phyloP scores from a whole-genome alignment of 441 rosid genomes.

The Gossypium davidsonii region DNA sequence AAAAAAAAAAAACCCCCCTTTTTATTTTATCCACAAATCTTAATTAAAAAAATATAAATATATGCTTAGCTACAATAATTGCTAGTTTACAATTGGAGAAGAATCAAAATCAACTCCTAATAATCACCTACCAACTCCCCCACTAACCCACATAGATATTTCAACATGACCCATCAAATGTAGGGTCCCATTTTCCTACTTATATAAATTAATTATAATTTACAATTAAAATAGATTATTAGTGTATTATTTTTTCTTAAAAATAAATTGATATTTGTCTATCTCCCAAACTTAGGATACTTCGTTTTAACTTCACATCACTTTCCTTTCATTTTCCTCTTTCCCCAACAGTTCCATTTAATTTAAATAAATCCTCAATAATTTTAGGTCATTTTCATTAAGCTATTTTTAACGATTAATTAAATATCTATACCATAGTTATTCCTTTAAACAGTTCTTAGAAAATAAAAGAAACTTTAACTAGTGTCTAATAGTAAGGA shows the following conservation, averaged over 20 bases:
- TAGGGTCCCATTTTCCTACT: slow-evolving; percentile 15
- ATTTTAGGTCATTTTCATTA: slow-evolving; percentile 1
- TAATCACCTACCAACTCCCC: slow-evolving; percentile 20
- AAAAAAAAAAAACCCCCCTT: not conserved
- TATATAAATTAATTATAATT: not conserved
- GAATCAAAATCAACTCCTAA: slow-evolving; percentile 20
- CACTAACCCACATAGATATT: slow-evolving; percentile 27
- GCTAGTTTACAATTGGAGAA: slow-evolving; percentile 17
- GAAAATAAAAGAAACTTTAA: not conserved
- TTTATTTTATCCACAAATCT: not conserved
- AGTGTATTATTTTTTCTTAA: not conserved
- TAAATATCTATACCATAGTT: not conserved
- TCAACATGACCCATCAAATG: slow-evolving; percentile 14
- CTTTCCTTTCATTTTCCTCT: slow-evolving; percentile 22
- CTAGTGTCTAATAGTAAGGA: not conserved
- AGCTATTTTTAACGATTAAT: not conserved
- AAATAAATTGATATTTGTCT: not conserved
- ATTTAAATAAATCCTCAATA: slow-evolving; percentile 1
- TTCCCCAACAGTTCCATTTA: not conserved
- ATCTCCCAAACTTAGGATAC: slow-evolving; percentile 21
- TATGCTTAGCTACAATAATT: slow-evolving; percentile 1
- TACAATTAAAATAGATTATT: not conserved
- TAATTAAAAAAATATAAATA: not conserved
- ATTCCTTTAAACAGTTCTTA: not conserved
- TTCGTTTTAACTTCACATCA: slow-evolving; percentile 20